A percentile compares a stretch with the other conserved stretches of the same genome.
Evolutionary conservation across 352 stramenopile genomes (phyloP).

Genomic region (Phytophthora pseudosyringae): DNA sequence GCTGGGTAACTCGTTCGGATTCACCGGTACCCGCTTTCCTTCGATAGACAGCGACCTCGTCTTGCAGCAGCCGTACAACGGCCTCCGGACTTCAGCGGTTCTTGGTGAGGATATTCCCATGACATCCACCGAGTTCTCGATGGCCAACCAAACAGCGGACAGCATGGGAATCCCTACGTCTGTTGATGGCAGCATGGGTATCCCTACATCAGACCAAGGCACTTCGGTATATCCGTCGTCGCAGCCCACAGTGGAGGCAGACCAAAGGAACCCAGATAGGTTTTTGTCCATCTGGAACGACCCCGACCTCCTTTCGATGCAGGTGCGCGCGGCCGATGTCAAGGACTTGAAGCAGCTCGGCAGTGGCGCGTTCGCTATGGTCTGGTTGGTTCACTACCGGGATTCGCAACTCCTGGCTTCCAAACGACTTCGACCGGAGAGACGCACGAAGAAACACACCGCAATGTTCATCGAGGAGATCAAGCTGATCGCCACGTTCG

Average conservation of each 20-base stretch:
- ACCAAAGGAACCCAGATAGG: background rate
- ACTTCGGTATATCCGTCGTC: slow-evolving; percentile 13
- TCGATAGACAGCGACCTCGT: slow-evolving; percentile 33
- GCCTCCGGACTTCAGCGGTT: slow-evolving; percentile 19
- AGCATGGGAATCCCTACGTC: slow-evolving; percentile 29
- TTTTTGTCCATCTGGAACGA: slow-evolving; percentile 42
- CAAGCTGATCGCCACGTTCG: slow-evolving; percentile 49
- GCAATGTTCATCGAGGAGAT: slow-evolving; percentile 52
- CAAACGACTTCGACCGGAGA: slow-evolving; percentile 35
- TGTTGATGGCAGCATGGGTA: slow-evolving; percentile 20
- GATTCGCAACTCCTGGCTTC: slow-evolving; percentile 34
- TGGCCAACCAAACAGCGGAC: slow-evolving; percentile 19
- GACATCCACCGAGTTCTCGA: slow-evolving; percentile 31
- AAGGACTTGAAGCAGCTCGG: slow-evolving; percentile 36
- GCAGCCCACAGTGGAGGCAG: slow-evolving; percentile 9
- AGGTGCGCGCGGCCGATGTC: slow-evolving; percentile 32
- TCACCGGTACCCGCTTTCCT: slow-evolving; percentile 26
- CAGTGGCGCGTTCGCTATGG: slow-evolving; percentile 33
- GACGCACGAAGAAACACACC: slow-evolving; percentile 32
- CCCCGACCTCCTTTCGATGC: slow-evolving; percentile 32
- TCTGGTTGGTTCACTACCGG: slow-evolving; percentile 38
- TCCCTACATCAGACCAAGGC: slow-evolving; percentile 22
- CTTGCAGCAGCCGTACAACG: slow-evolving; percentile 24
- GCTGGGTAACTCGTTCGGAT: slow-evolving; percentile 10
- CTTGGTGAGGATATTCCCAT: slow-evolving; percentile 28